Evolutionary conservation across 2,329 filamentous ascomycete species (phyloP).

Genomic region (Eutypa lata): DNA sequence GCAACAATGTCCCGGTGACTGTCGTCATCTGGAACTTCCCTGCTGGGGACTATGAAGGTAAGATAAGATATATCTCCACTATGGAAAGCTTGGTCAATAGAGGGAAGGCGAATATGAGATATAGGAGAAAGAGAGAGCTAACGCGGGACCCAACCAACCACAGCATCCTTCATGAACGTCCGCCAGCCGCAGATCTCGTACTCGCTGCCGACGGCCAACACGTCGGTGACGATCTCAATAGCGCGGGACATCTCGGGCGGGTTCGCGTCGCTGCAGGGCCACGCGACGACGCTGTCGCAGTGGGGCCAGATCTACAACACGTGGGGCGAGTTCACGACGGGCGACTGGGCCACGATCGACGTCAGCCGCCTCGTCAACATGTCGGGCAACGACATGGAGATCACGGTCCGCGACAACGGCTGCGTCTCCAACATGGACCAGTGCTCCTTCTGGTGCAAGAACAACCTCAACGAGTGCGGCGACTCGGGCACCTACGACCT

Average conservation of each 20-base stretch:
- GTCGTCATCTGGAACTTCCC: conserved; percentile 25
- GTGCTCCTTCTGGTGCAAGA: conserved; percentile 41
- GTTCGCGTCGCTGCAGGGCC: conserved; percentile 35
- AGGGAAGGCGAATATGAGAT: background rate
- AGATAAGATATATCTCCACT: too few species aligned
- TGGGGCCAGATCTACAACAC: conserved; percentile 40
- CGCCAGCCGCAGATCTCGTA: conserved; percentile 32
- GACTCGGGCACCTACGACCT: conserved; percentile 33
- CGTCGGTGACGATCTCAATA: conserved; percentile 34
- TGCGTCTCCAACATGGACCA: conserved; percentile 38
- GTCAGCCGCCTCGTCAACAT: conserved; percentile 40
- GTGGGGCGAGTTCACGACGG: conserved; percentile 40
- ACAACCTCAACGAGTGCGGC: conserved; percentile 29
- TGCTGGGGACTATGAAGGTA: conserved; percentile 12
- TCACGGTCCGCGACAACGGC: conserved; percentile 30
- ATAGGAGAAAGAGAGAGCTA: background rate
- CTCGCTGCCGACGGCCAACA: conserved; percentile 31
- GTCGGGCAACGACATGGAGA: conserved; percentile 35
- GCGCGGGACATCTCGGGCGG: conserved; percentile 34
- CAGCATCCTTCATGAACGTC: conserved; percentile 26
- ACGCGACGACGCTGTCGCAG: conserved; percentile 23
- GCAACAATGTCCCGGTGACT: conserved; percentile 11
- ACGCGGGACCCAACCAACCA: background rate
- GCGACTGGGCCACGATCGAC: conserved; percentile 29
- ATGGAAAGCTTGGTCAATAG: too few species aligned